Evolutionary conservation across 192 early-diverging fungal genomes (phyloP).

Genomic region (Glomus cerebriforme): DNA sequence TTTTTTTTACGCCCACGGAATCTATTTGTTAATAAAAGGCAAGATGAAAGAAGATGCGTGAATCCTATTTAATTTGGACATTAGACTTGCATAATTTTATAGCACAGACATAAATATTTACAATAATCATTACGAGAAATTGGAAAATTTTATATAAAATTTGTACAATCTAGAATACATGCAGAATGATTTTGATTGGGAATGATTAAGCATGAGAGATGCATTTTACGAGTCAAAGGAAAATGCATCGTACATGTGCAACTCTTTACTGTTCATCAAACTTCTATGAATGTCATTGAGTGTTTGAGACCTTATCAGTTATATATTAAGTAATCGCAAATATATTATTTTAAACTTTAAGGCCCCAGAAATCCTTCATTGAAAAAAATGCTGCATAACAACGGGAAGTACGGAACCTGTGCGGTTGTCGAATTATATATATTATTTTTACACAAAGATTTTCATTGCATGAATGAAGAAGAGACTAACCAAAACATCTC

Average conservation of each 20-base stretch:
- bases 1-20: background rate
- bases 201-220: no score
- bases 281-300: background rate
- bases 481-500: background rate
- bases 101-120: background rate
- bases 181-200: no score
- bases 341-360: background rate
- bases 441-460: background rate
- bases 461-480: constrained; percentile 7
- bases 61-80: background rate
- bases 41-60: background rate
- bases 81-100: background rate
- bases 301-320: background rate
- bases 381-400: background rate
- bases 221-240: no score
- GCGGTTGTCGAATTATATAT: background rate
- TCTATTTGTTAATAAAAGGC: background rate
- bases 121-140: background rate
- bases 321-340: background rate
- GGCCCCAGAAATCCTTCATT: background rate
- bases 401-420: background rate
- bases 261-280: background rate
- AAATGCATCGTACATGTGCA: background rate
- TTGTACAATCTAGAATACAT: background rate
- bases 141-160: background rate